Conservation (phyloP, 495 filamentous ascomycete genomes). For the Penicillium pancosmium region DNA sequence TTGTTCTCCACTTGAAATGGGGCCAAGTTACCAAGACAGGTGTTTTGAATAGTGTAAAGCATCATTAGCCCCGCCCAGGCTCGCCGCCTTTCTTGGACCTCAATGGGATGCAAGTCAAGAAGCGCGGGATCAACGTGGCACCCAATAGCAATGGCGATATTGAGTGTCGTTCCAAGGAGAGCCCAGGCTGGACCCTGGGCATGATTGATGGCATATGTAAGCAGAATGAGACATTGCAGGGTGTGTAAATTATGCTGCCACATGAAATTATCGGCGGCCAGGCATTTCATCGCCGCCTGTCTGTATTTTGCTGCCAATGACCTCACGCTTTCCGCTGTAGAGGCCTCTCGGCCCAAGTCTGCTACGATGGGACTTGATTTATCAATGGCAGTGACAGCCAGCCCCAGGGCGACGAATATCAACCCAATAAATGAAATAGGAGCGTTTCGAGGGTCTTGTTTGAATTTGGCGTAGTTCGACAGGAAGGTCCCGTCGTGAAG, state of each 20-base stretch:
- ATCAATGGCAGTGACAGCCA: slow-evolving; percentile 6
- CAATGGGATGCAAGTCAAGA: slow-evolving; percentile 7
- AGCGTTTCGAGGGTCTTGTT: neutral
- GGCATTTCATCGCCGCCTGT: slow-evolving; percentile 13
- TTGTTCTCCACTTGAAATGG: slow-evolving; percentile 8
- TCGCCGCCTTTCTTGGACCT: slow-evolving; percentile 14
- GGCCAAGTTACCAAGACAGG: slow-evolving; percentile 9
- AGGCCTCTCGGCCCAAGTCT: slow-evolving; percentile 3
- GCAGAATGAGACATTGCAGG: slow-evolving; percentile 2
- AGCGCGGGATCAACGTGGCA: slow-evolving; percentile 17
- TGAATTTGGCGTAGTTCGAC: neutral
- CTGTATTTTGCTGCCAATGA: slow-evolving; percentile 7
- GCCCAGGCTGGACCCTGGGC: slow-evolving; percentile 17
- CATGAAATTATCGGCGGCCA: slow-evolving; percentile 11
- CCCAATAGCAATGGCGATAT: slow-evolving; percentile 16
- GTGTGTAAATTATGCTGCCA: slow-evolving; percentile 14
- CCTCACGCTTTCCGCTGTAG: slow-evolving; percentile 1
- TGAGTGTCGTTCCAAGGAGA: slow-evolving; percentile 14
- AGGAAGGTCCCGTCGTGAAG: slow-evolving; percentile 2
- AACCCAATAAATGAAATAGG: neutral
- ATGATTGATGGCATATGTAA: slow-evolving; percentile 19
- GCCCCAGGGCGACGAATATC: neutral
- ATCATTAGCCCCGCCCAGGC: slow-evolving; percentile 19
- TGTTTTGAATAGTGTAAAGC: slow-evolving; percentile 18
- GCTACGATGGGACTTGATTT: neutral